Evolutionary conservation across 2,329 filamentous ascomycete species (phyloP).

Genomic region (Paracamarosporium sp.): DNA sequence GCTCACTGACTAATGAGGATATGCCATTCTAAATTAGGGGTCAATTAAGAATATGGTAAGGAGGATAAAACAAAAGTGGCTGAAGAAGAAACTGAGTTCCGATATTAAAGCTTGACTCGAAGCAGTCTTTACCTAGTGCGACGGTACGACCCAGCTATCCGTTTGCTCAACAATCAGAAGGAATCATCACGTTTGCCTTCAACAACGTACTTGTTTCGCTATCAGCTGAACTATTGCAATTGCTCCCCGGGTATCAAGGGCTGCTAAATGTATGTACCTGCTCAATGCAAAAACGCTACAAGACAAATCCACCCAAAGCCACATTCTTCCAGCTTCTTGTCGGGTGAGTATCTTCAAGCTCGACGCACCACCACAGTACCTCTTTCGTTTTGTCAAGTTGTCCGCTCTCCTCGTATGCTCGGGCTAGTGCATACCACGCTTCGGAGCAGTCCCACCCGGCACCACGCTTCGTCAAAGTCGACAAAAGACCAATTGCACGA

Average conservation of each 20-base stretch:
- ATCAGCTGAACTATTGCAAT: neutral
- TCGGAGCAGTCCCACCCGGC: slow-evolving; percentile 90
- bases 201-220: neutral
- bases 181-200: neutral
- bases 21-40: too few species aligned
- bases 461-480: slow-evolving; percentile 82
- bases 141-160: neutral
- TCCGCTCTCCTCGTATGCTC: slow-evolving; percentile 86
- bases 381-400: slow-evolving; percentile 89
- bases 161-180: neutral
- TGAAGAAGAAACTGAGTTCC: too few species aligned
- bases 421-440: slow-evolving; percentile 88
- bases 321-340: slow-evolving; percentile 80
- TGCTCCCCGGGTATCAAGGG: slow-evolving; percentile 9
- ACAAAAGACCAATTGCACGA: slow-evolving; percentile 83
- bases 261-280: neutral
- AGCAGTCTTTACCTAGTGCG: too few species aligned
- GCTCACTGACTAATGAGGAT: too few species aligned
- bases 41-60: too few species aligned
- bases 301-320: slow-evolving; percentile 46
- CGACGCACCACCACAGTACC: slow-evolving; percentile 96
- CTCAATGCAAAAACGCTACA: slow-evolving; percentile 21
- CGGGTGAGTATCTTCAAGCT: slow-evolving; percentile 84
- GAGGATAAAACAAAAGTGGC: too few species aligned
- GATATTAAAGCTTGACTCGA: too few species aligned